A percentile compares a stretch with the other conserved stretches of the same genome.
Conservation (phyloP, 1,139 yeast genomes). For the Diutina rugosa region DNA sequence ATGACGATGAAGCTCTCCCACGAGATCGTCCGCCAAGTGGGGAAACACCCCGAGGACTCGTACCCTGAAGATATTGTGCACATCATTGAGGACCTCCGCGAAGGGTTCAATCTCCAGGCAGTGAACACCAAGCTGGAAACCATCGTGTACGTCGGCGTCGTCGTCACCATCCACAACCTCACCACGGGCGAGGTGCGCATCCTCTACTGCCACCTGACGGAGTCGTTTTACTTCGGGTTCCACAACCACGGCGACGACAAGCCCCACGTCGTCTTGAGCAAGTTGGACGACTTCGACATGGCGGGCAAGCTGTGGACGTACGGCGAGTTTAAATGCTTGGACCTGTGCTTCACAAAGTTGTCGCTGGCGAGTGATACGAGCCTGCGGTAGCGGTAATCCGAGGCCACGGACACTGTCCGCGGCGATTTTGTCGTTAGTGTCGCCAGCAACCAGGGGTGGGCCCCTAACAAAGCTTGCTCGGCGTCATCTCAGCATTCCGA, state of each 20-base stretch:
- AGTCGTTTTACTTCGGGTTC: conserved; percentile 30
- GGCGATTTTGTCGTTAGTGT: neutral
- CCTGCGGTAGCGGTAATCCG: neutral
- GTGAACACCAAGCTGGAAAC: conserved; percentile 5
- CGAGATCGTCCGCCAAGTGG: conserved; percentile 3
- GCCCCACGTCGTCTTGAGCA: conserved; percentile 15
- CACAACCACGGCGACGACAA: conserved; percentile 8
- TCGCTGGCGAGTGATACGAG: neutral
- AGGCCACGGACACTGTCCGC: neutral
- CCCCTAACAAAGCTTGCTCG: neutral
- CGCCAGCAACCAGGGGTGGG: neutral
- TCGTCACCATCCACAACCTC: conserved; percentile 12
- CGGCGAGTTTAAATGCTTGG: conserved; percentile 20
- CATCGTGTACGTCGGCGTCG: conserved; percentile 20
- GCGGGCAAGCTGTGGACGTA: conserved; percentile 16
- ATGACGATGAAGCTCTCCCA: conserved; percentile 26
- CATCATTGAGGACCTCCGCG: conserved; percentile 3
- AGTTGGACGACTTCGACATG: conserved; percentile 7
- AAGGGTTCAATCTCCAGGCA: conserved; percentile 3
- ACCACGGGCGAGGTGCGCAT: conserved; percentile 8
- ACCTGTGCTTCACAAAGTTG: neutral
- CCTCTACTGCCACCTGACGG: conserved; percentile 31
- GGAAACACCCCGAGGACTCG: neutral
- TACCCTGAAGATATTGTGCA: conserved; percentile 2
- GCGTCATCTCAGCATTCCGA: neutral